Base-by-base conservation (phyloP, 2,329 filamentous ascomycete genomes). In the Aspergillus flavus region DNA sequence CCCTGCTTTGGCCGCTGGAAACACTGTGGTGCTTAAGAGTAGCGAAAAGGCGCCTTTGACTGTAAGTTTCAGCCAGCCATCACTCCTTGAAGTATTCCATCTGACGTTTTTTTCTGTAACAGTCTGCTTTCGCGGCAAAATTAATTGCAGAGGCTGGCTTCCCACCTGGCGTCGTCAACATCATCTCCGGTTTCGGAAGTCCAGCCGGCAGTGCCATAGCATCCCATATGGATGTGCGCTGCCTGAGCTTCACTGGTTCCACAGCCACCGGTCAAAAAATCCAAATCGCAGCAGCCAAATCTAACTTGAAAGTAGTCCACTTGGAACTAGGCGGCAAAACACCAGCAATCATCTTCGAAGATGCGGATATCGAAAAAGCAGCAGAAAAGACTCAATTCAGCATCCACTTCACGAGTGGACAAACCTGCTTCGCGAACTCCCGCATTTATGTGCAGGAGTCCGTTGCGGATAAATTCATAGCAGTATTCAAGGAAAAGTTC, bases 391-490 rank as follows among this genome's bases (percentile, higher is more conserved):
- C 76, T 55, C 73, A 75, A 12, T 76, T 76, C 64, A 86, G 86
- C 65, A 82, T 89, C 57, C 80, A 83, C 62, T 79, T 78, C 65
- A 83, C 87, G 70, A 83, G 82, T 58, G 86, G 87, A 0, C 87
- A 90, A 69, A 81, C 84, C 1, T 89, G 87, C 75, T 83, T 87
- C 73, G 85, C 86, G 0, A 87, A 84, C 65, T 85, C 84, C 11
- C 80, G 92, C 72, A 86, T 96, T 76, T 94, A 92, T 80, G 92
- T 96, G 53, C 91, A 96, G 76, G 91, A 94, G 72, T 83, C 84
- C 63, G 89, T 96, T 78, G 94, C 94, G 79, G 91, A 95, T 81
- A 88, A 92, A 82, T 96, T 96, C 80, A 79, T 94, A 59, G 82
- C 84, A 69, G 83, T 86, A 28, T 95, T 95, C 87, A 93, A 91